Conservation (phyloP, 1,284 basidiomycete genomes). For the Wolfiporia cocos region DNA sequence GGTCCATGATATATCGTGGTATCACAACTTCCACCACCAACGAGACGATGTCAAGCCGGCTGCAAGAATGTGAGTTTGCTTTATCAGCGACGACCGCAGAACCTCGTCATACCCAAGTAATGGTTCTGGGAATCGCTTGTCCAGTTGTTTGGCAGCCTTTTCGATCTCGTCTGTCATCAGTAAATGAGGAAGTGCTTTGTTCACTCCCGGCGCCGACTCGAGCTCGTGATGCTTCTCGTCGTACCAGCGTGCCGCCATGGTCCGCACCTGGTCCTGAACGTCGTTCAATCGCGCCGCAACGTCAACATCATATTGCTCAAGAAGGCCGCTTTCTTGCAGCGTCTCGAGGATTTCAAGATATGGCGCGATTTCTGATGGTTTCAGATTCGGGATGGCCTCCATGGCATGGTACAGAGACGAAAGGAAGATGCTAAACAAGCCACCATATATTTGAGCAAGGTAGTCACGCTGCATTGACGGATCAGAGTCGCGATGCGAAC, state of each 20-base stretch:
- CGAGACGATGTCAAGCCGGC: conserved; percentile 76
- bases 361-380: conserved; percentile 58
- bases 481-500: not conserved
- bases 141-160: conserved; percentile 75
- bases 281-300: conserved; percentile 59
- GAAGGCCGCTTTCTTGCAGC: conserved; percentile 63
- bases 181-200: conserved; percentile 73
- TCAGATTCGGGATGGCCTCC: conserved; percentile 68
- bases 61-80: conserved; percentile 21
- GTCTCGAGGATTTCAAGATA: conserved; percentile 66
- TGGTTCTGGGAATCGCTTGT: conserved; percentile 82
- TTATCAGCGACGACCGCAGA: not conserved
- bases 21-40: conserved; percentile 70
- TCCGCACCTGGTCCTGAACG: conserved; percentile 63
- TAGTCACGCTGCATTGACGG: conserved; percentile 46
- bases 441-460: conserved; percentile 57
- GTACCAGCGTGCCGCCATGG: conserved; percentile 67
- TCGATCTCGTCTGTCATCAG: conserved; percentile 87
- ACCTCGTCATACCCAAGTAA: conserved; percentile 60
- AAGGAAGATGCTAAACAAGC: conserved; percentile 85
- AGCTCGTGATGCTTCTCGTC: conserved; percentile 66
- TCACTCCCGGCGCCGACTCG: conserved; percentile 63
- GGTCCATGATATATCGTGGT: conserved; percentile 72
- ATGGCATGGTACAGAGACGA: conserved; percentile 82
- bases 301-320: conserved; percentile 65